Conservation (phyloP, 441 rosid species). For the Jatropha podagrica region DNA sequence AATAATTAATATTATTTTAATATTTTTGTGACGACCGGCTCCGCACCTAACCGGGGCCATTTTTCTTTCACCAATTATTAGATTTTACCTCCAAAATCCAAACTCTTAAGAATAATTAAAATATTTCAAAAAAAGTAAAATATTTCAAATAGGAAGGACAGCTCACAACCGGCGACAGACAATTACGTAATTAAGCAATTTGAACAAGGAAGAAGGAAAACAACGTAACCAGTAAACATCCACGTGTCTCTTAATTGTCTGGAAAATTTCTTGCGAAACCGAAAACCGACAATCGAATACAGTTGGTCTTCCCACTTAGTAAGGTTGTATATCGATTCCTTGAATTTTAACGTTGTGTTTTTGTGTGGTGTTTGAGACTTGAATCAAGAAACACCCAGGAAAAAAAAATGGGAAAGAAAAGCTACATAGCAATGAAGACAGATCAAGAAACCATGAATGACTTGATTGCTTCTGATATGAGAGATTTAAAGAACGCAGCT, state of each 20-base stretch:
- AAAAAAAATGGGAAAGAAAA: slow-evolving; percentile 49
- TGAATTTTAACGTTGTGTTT: not conserved
- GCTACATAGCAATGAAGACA: slow-evolving; percentile 62
- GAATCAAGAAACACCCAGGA: not conserved
- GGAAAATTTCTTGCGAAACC: not conserved
- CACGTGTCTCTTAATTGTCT: not conserved
- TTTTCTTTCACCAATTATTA: too few species aligned
- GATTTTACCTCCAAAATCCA: too few species aligned
- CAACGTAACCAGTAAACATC: not conserved
- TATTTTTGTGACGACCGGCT: too few species aligned
- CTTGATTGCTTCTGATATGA: slow-evolving; percentile 48
- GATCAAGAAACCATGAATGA: slow-evolving; percentile 35
- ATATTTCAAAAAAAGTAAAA: too few species aligned
- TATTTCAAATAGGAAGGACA: not conserved
- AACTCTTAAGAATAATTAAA: too few species aligned
- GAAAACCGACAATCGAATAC: not conserved
- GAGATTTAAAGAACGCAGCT: slow-evolving; percentile 52
- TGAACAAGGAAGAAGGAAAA: not conserved
- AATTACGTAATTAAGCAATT: not conserved
- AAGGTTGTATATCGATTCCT: not conserved
- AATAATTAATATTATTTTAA: too few species aligned
- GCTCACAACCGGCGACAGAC: not conserved
- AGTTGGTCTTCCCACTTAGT: not conserved
- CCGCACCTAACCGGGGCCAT: too few species aligned
- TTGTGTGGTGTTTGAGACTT: not conserved